Evolutionary conservation across 1,284 basidiomycete genomes (phyloP).

Genomic region (Crepidotus sp.): DNA sequence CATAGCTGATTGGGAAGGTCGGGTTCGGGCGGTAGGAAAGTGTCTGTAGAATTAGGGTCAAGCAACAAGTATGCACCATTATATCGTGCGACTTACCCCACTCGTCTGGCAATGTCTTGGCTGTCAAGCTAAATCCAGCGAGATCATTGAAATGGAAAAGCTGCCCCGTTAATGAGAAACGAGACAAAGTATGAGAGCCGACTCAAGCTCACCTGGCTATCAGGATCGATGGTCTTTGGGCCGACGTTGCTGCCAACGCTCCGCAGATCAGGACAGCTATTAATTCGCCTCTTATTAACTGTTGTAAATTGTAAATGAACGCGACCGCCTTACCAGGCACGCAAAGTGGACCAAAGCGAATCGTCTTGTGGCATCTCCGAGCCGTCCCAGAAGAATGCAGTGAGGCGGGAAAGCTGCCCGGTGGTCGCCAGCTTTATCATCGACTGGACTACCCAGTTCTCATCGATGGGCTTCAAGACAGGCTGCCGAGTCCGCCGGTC

Average conservation of each 20-base stretch:
- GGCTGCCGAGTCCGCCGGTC: conserved; percentile 11
- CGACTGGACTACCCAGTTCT: conserved; percentile 12
- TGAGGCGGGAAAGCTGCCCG: conserved; percentile 11
- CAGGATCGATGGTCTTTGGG: conserved; percentile 12
- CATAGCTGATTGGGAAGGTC: conserved; percentile 18
- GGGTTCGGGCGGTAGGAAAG: conserved; percentile 13
- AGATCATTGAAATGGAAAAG: conserved; percentile 18
- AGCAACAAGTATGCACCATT: neutral
- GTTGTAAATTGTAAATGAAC: conserved; percentile 1
- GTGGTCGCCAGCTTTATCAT: conserved; percentile 11
- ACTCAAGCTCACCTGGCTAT: conserved; percentile 15
- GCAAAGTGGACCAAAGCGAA: conserved; percentile 16
- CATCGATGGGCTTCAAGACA: conserved; percentile 11
- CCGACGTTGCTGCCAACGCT: conserved; percentile 16
- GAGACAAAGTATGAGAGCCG: neutral
- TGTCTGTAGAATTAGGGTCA: conserved; percentile 9
- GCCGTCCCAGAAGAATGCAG: conserved; percentile 18
- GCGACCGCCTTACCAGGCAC: conserved; percentile 7
- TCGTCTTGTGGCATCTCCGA: conserved; percentile 17
- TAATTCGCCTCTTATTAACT: conserved; percentile 1
- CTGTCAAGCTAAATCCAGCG: conserved; percentile 14
- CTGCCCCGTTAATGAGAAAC: neutral
- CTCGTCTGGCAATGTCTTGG: conserved; percentile 16
- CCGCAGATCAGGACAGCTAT: conserved; percentile 16
- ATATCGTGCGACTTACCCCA: conserved; percentile 8